Evolutionary conservation across 257 asterid genomes (phyloP), one percentile per base, ranked within the genome.

Genomic region (Solanum okadae): DNA sequence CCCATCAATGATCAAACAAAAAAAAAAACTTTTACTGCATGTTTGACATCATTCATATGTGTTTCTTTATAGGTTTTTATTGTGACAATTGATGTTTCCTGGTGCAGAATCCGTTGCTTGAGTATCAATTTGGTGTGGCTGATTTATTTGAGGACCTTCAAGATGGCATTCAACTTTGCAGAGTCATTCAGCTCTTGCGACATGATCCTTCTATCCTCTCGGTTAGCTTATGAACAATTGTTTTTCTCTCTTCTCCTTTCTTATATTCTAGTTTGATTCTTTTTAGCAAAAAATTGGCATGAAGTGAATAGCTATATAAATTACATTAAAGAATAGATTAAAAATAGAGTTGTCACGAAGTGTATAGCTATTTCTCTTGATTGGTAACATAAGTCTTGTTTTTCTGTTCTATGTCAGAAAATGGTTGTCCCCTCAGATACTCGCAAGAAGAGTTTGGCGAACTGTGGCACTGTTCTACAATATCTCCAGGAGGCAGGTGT

Each of bases 121-220:
- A 95, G 90, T 93, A 93, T 79, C 92, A 92, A 72, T 96, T 96
- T 92, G 94, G 90, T 90, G 92, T 96, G 90, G 90, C 81, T 35
- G 95, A 95, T 91, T 85, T 96, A 89, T 94, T 93, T 85, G 94
- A 94, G 90, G 99, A 95, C 91, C 98, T 96, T 70, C 91, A 90
- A 86, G 99, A 96, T 89, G 99, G 98, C 23, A 90, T 95, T 87
- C 93, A 94, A 89, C 95, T 96, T 88, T 95, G 99, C 90, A 92
- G 99, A 93, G 98, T 96, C 71, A 89, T 92, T 90, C 94, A 95
- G 88, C 98, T 96, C 83, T 87, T 96, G 88, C 93, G 88, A 86
- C 96, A 92, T 37, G 98, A 96, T 91, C 88, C 96, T 82, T 95
- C 99, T 40, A 92, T 96, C 93, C 96, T 95, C 83, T 91, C 88